A percentile compares a stretch with the other conserved stretches of the same genome.
Conservation (phyloP, 345 rosid species). For the Lepidium aucheri region DNA sequence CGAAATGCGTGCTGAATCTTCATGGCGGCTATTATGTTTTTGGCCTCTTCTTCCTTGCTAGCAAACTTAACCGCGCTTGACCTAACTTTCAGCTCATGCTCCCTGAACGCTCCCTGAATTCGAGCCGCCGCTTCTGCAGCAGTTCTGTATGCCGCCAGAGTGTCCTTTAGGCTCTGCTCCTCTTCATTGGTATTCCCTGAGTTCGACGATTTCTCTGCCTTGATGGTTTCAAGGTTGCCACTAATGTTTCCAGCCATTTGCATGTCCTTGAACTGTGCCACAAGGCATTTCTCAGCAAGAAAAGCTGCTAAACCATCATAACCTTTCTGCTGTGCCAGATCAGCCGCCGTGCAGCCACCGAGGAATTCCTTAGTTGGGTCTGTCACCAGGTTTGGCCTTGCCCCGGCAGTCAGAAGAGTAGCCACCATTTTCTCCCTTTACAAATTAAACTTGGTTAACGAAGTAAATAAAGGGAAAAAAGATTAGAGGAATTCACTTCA, state of each 20-base stretch:
- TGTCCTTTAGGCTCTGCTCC: conserved; percentile 63
- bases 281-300: conserved; percentile 80
- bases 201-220: conserved; percentile 25
- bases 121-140: conserved; percentile 96
- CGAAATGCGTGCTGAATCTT: conserved; percentile 96
- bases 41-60: conserved; percentile 66
- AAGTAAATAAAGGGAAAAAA: neutral
- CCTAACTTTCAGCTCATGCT: conserved; percentile 61
- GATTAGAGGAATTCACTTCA: neutral
- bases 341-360: conserved; percentile 81
- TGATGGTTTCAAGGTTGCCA: conserved; percentile 47
- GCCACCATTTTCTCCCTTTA: conserved; percentile 96
- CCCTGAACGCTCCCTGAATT: conserved; percentile 83
- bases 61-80: conserved; percentile 38
- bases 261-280: conserved; percentile 82
- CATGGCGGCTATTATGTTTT: conserved; percentile 77
- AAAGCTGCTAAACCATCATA: conserved; percentile 84
- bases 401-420: conserved; percentile 82
- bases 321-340: conserved; percentile 72
- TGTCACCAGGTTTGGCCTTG: conserved; percentile 81
- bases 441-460: neutral
- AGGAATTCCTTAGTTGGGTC: conserved; percentile 74
- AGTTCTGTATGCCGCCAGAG: conserved; percentile 74
- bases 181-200: conserved; percentile 46
- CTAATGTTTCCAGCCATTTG: conserved; percentile 69